Base-by-base conservation (phyloP, 176 grass and related monocot species). In the Oropetium thomaeum region DNA sequence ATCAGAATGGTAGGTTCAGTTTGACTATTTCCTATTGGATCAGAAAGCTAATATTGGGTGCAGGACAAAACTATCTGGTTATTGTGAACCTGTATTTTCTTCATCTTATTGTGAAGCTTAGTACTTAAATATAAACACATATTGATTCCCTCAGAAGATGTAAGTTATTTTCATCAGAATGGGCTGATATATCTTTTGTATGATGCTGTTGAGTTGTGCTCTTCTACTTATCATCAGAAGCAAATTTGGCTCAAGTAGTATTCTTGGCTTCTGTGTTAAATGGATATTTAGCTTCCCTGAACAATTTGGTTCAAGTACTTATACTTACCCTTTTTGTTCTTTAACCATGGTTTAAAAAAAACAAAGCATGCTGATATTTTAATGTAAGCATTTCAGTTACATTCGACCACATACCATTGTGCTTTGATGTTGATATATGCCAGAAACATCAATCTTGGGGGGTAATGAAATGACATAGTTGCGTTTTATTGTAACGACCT, bases 391-490 rank as follows among this genome's bases (percentile, higher is more conserved):
- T 32, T 59, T 29, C 57, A 73, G 13, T 54, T 26, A 32, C 52
- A 67, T 59, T 76, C 58, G 23, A 19, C 25, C 53, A n/a, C 42
- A 40, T 77, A 49, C 23, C 4, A 38, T 2, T 40, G 0, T 66
- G 43, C 31, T 82, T 65, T 80, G 23, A 32, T 19, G 25, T 5
- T 54, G 32, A 29, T 35, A 64, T 70, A 65, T 71, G 42, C 54
- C 45, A 57, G 35, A 44, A 54, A 13, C 57, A 70, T 22, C 45
- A 58, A 45, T 27, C 2, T 17, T 62, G 32, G 45, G 63, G 47
- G 22, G 64, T 13, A 67, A 51, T 49, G 30, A 76, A 80, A 72
- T 87, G 66, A 82, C 73, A 27, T 55, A 5, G 23, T 75, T 71
- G 65, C 5, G 7, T 7, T 65, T 82, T 20, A n/a, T 38, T 67